A percentile compares a stretch with the other conserved stretches of the same genome.
These are phyloP conservation scores for Oryza meridionalis DNA, from an alignment of 176 grass and related monocot genomes.

Conservation along the genomic window DNA sequence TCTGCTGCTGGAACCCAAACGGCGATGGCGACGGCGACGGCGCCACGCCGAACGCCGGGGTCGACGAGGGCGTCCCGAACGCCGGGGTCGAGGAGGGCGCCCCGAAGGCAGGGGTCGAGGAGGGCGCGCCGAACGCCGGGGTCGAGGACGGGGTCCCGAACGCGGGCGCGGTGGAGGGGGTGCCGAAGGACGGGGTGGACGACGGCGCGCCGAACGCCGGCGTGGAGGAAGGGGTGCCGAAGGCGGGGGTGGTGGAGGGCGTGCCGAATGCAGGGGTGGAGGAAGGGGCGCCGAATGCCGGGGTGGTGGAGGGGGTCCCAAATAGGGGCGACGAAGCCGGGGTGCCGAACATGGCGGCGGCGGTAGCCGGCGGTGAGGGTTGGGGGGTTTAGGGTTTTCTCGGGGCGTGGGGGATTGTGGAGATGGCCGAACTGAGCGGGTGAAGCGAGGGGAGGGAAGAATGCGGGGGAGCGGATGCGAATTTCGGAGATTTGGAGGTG, in stretches of 20 bases:
- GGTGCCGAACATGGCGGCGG: slow-evolving; percentile 38
- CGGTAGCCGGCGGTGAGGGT: slow-evolving; percentile 37
- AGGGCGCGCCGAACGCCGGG: slow-evolving; percentile 31
- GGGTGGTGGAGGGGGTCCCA: slow-evolving; percentile 17
- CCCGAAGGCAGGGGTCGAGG: slow-evolving; percentile 45
- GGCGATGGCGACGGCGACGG: slow-evolving; percentile 31
- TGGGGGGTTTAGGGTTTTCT: slow-evolving; percentile 38
- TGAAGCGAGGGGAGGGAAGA: too few relatives aligned
- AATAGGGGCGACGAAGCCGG: slow-evolving; percentile 16
- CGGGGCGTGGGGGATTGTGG: background rate
- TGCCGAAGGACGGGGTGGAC: background rate
- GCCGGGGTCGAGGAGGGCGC: slow-evolving; percentile 31
- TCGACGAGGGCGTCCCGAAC: slow-evolving; percentile 51
- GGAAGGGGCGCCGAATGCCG: slow-evolving; percentile 42
- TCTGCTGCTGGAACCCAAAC: slow-evolving; percentile 62
- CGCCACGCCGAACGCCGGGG: slow-evolving; percentile 44
- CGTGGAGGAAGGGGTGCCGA: slow-evolving; percentile 20
- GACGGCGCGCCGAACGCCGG: slow-evolving; percentile 43
- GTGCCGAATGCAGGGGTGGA: slow-evolving; percentile 24
- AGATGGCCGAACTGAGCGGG: background rate
- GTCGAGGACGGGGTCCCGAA: slow-evolving; percentile 33
- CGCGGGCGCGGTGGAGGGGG: slow-evolving; percentile 11
- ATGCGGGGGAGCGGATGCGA: background rate
- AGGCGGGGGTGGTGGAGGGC: slow-evolving; percentile 4
- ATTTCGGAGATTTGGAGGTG: background rate